Evolutionary conservation across 2,329 filamentous ascomycete species (phyloP).

Genomic region (Rachicladosporium sp.): DNA sequence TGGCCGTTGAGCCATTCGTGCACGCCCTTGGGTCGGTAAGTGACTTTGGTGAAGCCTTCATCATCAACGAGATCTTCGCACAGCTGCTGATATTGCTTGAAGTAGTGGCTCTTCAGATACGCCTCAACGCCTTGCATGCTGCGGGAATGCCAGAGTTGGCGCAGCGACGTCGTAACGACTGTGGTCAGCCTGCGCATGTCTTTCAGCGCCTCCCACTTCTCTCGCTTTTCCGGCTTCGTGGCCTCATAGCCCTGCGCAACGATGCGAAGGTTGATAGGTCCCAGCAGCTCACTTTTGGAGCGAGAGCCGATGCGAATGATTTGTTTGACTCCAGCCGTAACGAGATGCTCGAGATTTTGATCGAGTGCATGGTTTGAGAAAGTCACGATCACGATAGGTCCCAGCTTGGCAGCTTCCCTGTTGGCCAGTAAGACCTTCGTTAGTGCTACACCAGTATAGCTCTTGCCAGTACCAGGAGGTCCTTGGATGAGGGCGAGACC

Average conservation of each 20-base stretch:
- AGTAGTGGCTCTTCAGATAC: no score
- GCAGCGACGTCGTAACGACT: background rate
- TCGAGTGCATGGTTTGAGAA: slow-evolving; percentile 44
- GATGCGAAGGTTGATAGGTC: slow-evolving; percentile 37
- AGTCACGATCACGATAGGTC: slow-evolving; percentile 36
- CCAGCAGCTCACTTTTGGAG: slow-evolving; percentile 43
- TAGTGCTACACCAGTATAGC: slow-evolving; percentile 47
- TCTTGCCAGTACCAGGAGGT: slow-evolving; percentile 59
- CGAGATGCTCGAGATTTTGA: slow-evolving; percentile 47
- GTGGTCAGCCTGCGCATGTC: slow-evolving; percentile 6
- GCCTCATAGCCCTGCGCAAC: slow-evolving; percentile 21
- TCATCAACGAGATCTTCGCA: slow-evolving; percentile 12
- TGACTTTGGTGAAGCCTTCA: slow-evolving; percentile 7
- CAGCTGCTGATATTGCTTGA: slow-evolving; percentile 8
- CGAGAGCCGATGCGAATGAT: slow-evolving; percentile 51
- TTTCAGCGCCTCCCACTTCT: slow-evolving; percentile 18
- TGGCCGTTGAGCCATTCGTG: slow-evolving; percentile 1
- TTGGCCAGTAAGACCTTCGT: slow-evolving; percentile 43
- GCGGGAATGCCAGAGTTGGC: no score
- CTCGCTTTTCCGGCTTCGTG: slow-evolving; percentile 30
- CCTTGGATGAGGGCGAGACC: slow-evolving; percentile 54
- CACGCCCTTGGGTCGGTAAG: background rate
- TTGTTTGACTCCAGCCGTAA: slow-evolving; percentile 33
- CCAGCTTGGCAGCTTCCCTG: slow-evolving; percentile 23
- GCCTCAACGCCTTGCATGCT: no score